Conservation (phyloP, 2,329 filamentous ascomycete genomes). For the Stachybotrys echinatus region DNA sequence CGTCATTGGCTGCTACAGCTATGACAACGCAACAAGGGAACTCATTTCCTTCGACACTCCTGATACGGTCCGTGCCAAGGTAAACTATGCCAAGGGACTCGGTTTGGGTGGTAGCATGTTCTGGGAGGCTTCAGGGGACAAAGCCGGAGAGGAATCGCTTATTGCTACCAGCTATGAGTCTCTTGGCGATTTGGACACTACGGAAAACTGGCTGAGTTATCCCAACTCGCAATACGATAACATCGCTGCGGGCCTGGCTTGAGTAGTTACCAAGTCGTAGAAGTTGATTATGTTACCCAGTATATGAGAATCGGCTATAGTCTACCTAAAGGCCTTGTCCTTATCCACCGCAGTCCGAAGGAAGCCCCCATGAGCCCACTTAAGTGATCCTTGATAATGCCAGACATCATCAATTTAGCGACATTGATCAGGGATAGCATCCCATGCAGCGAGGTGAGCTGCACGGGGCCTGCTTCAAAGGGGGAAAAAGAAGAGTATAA, state of each 20-base stretch:
- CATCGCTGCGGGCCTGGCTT: slow-evolving; percentile 22
- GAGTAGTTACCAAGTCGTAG: too few relatives aligned
- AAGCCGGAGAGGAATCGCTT: slow-evolving; percentile 51
- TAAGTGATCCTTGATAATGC: too few relatives aligned
- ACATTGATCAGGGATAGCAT: too few relatives aligned
- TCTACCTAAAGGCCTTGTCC: too few relatives aligned
- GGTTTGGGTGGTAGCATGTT: slow-evolving; percentile 75
- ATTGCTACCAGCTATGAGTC: slow-evolving; percentile 44
- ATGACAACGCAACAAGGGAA: slow-evolving; percentile 51
- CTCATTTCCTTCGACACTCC: slow-evolving; percentile 70
- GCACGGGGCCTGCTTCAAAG: too few relatives aligned
- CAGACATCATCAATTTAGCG: too few relatives aligned
- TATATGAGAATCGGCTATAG: too few relatives aligned
- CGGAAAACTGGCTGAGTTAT: slow-evolving; percentile 44
- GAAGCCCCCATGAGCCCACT: too few relatives aligned
- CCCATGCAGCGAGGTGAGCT: too few relatives aligned
- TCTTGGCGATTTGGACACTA: slow-evolving; percentile 32
- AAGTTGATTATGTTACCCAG: too few relatives aligned
- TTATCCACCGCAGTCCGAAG: too few relatives aligned
- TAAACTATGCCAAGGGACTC: slow-evolving; percentile 53
- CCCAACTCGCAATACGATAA: slow-evolving; percentile 50
- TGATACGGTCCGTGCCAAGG: slow-evolving; percentile 54
- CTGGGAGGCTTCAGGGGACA: slow-evolving; percentile 75
- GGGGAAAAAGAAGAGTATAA: too few relatives aligned
- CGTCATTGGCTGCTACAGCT: slow-evolving; percentile 64